phyloP scores from a whole-genome alignment of 78 protist species.

The Planoprotostelium fungivorum region DNA sequence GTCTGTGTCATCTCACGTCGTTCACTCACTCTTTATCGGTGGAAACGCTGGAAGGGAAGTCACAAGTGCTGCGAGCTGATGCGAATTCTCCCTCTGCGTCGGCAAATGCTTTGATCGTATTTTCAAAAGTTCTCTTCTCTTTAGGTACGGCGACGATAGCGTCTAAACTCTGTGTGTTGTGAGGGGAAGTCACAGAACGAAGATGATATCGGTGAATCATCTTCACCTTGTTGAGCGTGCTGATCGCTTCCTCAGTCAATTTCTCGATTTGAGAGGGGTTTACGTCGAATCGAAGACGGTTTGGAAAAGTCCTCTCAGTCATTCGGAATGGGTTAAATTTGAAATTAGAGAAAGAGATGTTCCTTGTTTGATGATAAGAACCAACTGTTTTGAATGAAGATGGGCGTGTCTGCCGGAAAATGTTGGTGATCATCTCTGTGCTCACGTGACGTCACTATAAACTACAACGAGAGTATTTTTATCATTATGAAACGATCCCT shows the following conservation, averaged over 20 bases:
- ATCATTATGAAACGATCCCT: no score
- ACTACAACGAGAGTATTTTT: no score
- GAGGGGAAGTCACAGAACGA: no score
- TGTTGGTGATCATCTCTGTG: no score
- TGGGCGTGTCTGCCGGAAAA: no score
- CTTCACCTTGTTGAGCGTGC: background rate
- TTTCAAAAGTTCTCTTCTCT: conserved; percentile 11
- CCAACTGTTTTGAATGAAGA: no score
- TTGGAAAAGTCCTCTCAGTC: no score
- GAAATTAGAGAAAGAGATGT: no score
- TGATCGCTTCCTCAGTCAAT: background rate
- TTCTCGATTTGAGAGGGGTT: background rate
- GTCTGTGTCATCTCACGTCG: no score
- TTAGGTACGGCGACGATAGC: conserved; percentile 32
- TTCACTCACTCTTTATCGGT: conserved; percentile 2
- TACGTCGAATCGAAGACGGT: background rate
- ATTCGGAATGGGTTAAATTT: no score
- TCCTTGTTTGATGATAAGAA: no score
- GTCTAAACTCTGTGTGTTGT: conserved; percentile 7
- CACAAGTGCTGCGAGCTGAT: background rate
- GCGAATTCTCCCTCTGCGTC: conserved; percentile 3
- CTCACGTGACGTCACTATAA: no score
- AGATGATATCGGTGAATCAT: background rate
- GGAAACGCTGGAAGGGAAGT: conserved; percentile 24
- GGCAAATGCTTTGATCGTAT: conserved; percentile 17